phyloP scores from a whole-genome alignment of 352 stramenopile genomes.

The Phytopythium ostracodes region DNA sequence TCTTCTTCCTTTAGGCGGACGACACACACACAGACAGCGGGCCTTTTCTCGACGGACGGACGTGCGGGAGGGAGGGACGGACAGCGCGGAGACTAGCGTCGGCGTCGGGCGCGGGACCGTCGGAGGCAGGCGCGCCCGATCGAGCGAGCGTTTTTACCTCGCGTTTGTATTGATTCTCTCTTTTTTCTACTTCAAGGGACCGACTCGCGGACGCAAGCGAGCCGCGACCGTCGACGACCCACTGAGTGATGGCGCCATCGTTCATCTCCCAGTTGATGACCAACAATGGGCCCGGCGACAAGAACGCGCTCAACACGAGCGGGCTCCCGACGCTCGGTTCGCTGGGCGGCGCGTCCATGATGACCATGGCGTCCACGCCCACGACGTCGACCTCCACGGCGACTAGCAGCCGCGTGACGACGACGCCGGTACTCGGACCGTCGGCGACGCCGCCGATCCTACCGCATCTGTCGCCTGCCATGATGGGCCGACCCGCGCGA shows the following conservation, averaged over 20 bases:
- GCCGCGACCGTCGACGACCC: not conserved
- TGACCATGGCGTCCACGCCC: not conserved
- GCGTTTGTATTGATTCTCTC: not conserved
- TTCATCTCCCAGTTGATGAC: slow-evolving; percentile 61
- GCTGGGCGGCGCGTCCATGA: slow-evolving; percentile 4
- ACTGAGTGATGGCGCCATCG: slow-evolving; percentile 40
- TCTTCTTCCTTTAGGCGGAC: no score
- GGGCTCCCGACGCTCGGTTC: slow-evolving; percentile 12
- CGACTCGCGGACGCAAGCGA: slow-evolving; percentile 12
- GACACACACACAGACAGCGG: no score
- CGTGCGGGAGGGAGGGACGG: no score
- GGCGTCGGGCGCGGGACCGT: no score
- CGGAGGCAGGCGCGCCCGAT: not conserved
- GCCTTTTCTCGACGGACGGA: no score
- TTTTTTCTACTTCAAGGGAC: not conserved
- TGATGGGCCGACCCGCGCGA: slow-evolving; percentile 12
- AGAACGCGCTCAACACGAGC: slow-evolving; percentile 15
- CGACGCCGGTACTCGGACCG: slow-evolving; percentile 1
- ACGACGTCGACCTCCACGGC: not conserved
- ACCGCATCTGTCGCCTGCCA: slow-evolving; percentile 14
- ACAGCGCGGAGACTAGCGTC: no score
- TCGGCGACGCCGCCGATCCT: slow-evolving; percentile 9
- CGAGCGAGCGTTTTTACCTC: not conserved
- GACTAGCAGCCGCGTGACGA: not conserved
- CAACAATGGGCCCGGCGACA: slow-evolving; percentile 7